Evolutionary conservation across 1,284 basidiomycete species (phyloP).

Genomic region (Volvariella surrecta): DNA sequence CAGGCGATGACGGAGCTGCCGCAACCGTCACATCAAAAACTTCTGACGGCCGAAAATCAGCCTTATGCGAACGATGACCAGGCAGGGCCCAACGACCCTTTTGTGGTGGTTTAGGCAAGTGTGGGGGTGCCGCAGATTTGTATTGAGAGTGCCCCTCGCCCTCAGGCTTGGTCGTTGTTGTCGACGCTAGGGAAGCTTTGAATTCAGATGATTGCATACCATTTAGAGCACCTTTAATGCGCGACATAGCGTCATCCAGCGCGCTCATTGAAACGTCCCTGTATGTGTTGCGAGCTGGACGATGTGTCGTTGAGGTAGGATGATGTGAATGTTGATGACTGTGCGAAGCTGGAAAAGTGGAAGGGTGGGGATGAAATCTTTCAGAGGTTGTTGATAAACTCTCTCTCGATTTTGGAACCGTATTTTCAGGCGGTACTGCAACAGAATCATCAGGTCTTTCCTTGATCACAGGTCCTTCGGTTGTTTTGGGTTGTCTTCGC

Average conservation of each 20-base stretch:
- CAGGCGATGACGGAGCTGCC: conserved; percentile 47
- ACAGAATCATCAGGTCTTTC: background rate
- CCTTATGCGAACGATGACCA: conserved; percentile 33
- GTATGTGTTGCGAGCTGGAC: conserved; percentile 18
- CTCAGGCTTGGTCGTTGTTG: conserved; percentile 13
- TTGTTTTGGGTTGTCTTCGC: background rate
- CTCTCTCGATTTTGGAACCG: no score
- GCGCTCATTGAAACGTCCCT: conserved; percentile 69
- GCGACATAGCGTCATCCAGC: conserved; percentile 79
- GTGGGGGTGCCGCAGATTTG: conserved; percentile 10
- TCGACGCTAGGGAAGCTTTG: no score
- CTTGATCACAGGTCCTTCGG: background rate
- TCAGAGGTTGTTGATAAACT: background rate
- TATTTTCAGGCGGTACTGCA: no score
- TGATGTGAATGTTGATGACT: background rate
- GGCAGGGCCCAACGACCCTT: conserved; percentile 48
- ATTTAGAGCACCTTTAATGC: conserved; percentile 80
- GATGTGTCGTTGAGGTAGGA: background rate
- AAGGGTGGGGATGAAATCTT: background rate
- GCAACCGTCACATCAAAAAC: conserved; percentile 38
- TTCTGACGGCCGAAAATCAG: conserved; percentile 33
- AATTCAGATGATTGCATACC: conserved; percentile 49
- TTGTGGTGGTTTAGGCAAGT: conserved; percentile 11
- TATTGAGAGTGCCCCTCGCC: conserved; percentile 18
- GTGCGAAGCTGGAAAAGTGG: background rate